A percentile compares a stretch with the other conserved stretches of the same genome.
These are phyloP conservation scores for Rhododendron ovatum DNA, from an alignment of 148 eudicot genomes.

Conservation along the genomic window DNA sequence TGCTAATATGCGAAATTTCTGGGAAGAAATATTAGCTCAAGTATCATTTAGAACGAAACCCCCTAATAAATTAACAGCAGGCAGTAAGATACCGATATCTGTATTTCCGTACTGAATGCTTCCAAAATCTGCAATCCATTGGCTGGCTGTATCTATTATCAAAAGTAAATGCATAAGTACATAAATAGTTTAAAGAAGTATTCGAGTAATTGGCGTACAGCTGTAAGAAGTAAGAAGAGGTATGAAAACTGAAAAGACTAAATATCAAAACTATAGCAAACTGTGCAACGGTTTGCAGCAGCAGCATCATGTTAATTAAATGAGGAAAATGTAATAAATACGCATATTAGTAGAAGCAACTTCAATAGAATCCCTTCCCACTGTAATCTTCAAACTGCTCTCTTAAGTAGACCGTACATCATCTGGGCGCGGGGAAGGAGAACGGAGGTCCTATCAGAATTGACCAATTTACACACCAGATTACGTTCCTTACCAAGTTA, in stretches of 20 bases:
- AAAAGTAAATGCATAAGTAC: neutral
- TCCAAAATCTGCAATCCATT: slow-evolving; percentile 37
- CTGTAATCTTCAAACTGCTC: neutral
- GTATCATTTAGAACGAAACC: neutral
- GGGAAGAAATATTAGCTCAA: neutral
- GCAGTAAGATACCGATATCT: slow-evolving; percentile 34
- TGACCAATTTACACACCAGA: neutral
- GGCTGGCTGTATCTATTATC: slow-evolving; percentile 32
- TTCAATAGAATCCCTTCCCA: neutral
- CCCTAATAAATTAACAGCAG: neutral
- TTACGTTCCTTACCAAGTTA: neutral
- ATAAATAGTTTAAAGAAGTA: neutral
- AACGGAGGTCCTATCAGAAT: neutral
- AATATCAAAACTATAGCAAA: neutral
- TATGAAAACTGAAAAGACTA: neutral
- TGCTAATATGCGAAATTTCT: neutral
- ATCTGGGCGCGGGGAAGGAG: neutral
- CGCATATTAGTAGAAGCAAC: neutral
- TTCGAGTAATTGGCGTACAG: too few species aligned
- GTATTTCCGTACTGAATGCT: slow-evolving; percentile 36
- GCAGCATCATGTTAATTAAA: neutral
- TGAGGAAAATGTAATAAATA: neutral
- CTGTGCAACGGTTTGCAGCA: neutral
- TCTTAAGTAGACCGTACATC: neutral
- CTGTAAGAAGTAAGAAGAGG: neutral